Percentiles rank a stretch among this genome's conserved stretches.
Evolutionary conservation across 345 rosid genomes (phyloP).

Genomic region (Alliaria petiolata): DNA sequence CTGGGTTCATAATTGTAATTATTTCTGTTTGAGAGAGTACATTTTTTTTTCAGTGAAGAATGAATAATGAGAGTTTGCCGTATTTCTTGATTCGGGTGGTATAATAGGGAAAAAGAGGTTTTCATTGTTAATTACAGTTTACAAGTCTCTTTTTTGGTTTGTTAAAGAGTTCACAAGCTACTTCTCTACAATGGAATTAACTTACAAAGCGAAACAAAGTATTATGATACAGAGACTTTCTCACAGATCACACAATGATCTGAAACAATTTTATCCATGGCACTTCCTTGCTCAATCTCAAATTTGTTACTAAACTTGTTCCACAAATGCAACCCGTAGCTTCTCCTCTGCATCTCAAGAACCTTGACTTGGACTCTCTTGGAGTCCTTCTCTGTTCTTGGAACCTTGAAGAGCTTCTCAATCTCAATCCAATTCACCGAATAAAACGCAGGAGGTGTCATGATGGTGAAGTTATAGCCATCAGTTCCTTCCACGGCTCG

Average conservation of each 20-base stretch:
- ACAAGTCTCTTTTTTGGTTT: neutral
- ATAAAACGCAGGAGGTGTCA: slow-evolving; percentile 61
- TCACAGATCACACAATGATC: slow-evolving; percentile 40
- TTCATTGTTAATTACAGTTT: slow-evolving; percentile 14
- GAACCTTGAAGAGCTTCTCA: slow-evolving; percentile 46
- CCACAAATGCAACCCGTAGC: slow-evolving; percentile 51
- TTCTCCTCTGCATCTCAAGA: slow-evolving; percentile 29
- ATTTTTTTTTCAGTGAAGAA: neutral
- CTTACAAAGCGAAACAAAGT: neutral
- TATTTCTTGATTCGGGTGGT: neutral
- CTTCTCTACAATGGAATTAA: neutral
- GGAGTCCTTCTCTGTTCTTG: slow-evolving; percentile 32
- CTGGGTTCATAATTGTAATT: neutral
- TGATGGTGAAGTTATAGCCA: slow-evolving; percentile 45
- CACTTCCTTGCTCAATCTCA: slow-evolving; percentile 44
- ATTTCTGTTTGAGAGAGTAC: no score
- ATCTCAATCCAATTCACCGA: slow-evolving; percentile 58
- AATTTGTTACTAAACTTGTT: slow-evolving; percentile 40
- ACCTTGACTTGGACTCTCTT: slow-evolving; percentile 41
- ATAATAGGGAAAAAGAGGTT: neutral
- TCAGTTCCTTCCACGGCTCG: slow-evolving; percentile 30
- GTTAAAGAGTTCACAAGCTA: neutral
- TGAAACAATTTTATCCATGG: slow-evolving; percentile 34
- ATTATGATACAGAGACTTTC: neutral
- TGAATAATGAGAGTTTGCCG: neutral